Evolutionary conservation across 345 rosid genomes (phyloP).

Genomic region (Bruguiera sexangula): DNA sequence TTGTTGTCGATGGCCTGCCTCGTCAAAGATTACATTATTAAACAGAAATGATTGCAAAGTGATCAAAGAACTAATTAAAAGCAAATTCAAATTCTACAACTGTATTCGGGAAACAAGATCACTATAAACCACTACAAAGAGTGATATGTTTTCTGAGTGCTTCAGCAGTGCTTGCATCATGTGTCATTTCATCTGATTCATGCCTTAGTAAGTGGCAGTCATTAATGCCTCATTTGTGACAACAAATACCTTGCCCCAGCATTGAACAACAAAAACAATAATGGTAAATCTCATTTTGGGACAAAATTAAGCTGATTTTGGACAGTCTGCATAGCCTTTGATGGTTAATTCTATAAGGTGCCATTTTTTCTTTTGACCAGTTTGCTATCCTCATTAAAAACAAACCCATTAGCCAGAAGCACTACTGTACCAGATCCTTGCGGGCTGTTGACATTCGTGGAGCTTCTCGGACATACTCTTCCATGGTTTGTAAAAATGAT

Average conservation of each 20-base stretch:
- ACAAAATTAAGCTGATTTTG: neutral
- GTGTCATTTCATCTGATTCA: neutral
- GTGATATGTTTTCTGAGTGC: neutral
- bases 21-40: slow-evolving; percentile 9
- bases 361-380: neutral
- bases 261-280: neutral
- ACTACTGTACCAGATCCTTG: slow-evolving; percentile 68
- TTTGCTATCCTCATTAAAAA: slow-evolving; percentile 5
- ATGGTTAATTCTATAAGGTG: neutral
- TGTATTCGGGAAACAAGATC: neutral
- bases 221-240: neutral
- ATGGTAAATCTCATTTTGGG: neutral
- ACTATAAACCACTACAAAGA: neutral
- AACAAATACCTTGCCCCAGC: neutral
- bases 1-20: slow-evolving; percentile 41
- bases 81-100: neutral
- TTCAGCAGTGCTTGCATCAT: neutral
- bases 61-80: neutral
- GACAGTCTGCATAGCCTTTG: neutral
- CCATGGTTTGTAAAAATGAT: slow-evolving; percentile 36
- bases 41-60: neutral
- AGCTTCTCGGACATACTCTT: slow-evolving; percentile 31
- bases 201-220: neutral
- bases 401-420: slow-evolving; percentile 3
- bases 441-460: slow-evolving; percentile 41